Percentiles rank a stretch among this genome's conserved stretches.
These are phyloP conservation scores for Teratosphaeria epicoccoides DNA, from an alignment of 2,329 filamentous ascomycete genomes.

Conservation along the genomic window DNA sequence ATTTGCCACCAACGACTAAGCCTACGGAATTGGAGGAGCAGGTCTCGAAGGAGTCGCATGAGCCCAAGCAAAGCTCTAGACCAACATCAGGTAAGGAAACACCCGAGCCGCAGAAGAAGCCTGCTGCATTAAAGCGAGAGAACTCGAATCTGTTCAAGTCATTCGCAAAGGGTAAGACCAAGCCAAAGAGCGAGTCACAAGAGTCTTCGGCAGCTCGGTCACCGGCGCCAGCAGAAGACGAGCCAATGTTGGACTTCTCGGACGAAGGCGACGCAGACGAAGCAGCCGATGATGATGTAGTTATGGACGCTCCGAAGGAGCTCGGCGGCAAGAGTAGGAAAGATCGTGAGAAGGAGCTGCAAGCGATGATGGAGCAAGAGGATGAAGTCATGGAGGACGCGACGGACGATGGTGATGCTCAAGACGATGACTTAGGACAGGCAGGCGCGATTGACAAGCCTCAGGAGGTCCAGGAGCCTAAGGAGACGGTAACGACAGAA, in stretches of 20 bases:
- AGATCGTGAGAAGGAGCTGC: conserved; percentile 55
- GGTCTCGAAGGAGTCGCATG: conserved; percentile 8
- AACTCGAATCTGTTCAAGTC: conserved; percentile 63
- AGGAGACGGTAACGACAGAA: conserved; percentile 41
- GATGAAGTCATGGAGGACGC: conserved; percentile 20
- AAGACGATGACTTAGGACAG: conserved; percentile 25
- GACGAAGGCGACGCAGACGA: conserved; percentile 45
- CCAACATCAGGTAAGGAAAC: conserved; percentile 13
- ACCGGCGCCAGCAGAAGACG: conserved; percentile 21
- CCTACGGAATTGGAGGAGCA: conserved; percentile 16
- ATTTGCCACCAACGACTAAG: conserved; percentile 9
- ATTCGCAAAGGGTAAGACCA: conserved; percentile 54
- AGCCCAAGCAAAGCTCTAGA: conserved; percentile 8
- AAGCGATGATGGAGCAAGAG: conserved; percentile 65
- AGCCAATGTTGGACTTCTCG: conserved; percentile 25
- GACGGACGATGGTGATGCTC: conserved; percentile 6
- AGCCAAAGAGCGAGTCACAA: conserved; percentile 41
- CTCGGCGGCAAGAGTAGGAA: conserved; percentile 39
- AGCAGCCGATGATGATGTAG: conserved; percentile 44
- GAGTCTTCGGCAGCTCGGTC: conserved; percentile 30
- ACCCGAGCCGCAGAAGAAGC: conserved; percentile 26
- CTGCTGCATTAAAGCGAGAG: conserved; percentile 42
- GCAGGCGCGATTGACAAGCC: conserved; percentile 52
- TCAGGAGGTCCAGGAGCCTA: conserved; percentile 24
- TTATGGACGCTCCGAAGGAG: conserved; percentile 13